Evolutionary conservation across 768 basidiomycete genomes (phyloP), one percentile per base, ranked within the genome.

Genomic region (Russula dissimulans): DNA sequence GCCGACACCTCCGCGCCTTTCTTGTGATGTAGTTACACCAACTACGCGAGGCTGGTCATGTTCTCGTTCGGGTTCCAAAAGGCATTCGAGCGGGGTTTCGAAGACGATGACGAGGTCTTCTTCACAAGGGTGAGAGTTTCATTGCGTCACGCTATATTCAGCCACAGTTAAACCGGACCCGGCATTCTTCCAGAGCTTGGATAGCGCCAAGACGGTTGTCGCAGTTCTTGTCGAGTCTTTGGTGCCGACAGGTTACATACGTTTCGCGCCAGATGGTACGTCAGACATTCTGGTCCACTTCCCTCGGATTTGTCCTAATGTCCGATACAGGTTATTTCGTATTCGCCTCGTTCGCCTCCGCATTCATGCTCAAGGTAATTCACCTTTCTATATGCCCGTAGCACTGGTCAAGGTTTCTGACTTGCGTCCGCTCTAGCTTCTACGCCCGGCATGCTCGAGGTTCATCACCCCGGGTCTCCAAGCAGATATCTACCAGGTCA

Each of bases 331-430:
- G 65, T 29, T 62, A 65, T 34, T 65, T 63, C 54, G 69, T 72
- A 18, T 63, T 71, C 44, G 57, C 61, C 2, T 69, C 71, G 18
- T 65, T 77, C 63, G 89, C 90, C 10, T 83, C 85, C 9, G 85
- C 89, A 2, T 92, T 92, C 76, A 76, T 93, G 15, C 79, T 93
- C 64, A 91, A 92, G 77, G 87, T 85, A 68, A 34, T 31, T 39
- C 3, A 1, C 18, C 52, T 32, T 29, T 6, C 32, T 56, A 54
- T 34, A 41, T 29, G 18, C 29, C 55, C 4, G 8, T 47, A 3
- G 43, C 6, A 0, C 10, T 6, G 7, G 29, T 4, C 31, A 14
- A 11, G 12, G 18, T 29, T 41, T 38, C 44, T 32, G 52, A 48
- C 7, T n/a, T 26, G 5, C 6, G 10, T 48, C 49, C 42, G 31